Conservation (phyloP, 106 monocot genomes). For the Platanthera guangdongensis region DNA sequence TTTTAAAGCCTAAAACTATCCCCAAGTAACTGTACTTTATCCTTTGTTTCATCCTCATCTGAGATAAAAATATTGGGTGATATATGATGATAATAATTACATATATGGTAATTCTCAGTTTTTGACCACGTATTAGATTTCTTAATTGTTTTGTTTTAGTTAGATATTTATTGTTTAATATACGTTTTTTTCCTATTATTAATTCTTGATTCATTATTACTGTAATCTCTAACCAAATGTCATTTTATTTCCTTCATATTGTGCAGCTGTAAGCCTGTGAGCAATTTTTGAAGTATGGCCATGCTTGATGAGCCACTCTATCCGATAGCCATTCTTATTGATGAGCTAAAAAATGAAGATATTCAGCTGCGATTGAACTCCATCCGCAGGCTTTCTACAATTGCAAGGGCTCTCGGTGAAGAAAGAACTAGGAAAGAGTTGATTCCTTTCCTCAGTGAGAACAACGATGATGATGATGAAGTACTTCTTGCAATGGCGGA, state of each 20-base stretch:
- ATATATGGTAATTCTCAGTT: neutral
- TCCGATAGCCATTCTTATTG: constrained; percentile 87
- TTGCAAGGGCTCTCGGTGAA: constrained; percentile 90
- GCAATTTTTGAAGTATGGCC: constrained; percentile 44
- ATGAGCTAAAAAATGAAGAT: constrained; percentile 93
- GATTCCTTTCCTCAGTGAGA: constrained; percentile 90
- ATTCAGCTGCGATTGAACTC: constrained; percentile 90
- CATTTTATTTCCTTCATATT: neutral
- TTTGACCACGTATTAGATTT: neutral
- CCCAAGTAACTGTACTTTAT: neutral
- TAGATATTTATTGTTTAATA: neutral
- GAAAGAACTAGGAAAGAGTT: constrained; percentile 90
- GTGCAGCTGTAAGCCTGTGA: constrained; percentile 13
- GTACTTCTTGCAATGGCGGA: constrained; percentile 97
- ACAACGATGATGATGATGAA: constrained; percentile 93
- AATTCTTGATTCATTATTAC: neutral
- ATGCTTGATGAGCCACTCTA: constrained; percentile 86
- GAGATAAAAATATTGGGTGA: neutral
- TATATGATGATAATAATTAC: neutral
- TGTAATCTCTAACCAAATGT: neutral
- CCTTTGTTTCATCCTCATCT: neutral
- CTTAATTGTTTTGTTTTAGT: neutral
- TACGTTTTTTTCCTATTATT: neutral
- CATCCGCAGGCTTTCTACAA: constrained; percentile 80
- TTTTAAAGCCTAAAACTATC: neutral